Evolutionary conservation across 805 yeast genomes (phyloP).

Genomic region (Phaffomyces antillensis): DNA sequence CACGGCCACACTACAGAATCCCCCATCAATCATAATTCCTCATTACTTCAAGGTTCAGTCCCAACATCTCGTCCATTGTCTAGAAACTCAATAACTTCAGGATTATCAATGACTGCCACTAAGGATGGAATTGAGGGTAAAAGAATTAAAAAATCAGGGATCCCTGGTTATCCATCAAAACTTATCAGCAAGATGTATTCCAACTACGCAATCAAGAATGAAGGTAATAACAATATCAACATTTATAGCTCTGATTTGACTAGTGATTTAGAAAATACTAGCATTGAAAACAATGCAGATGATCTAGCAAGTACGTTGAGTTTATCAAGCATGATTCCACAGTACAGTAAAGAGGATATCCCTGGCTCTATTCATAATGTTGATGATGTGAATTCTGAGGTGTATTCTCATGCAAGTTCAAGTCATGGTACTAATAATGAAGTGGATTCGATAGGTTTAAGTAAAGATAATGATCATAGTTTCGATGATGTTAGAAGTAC

Average conservation of each 20-base stretch:
- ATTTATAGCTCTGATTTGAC: background rate
- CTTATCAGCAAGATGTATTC: constrained; percentile 30
- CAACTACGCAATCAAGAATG: constrained; percentile 9
- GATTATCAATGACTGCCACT: constrained; percentile 66
- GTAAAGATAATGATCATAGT: constrained; percentile 7
- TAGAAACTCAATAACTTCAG: constrained; percentile 55
- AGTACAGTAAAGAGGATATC: constrained; percentile 13
- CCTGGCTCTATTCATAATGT: background rate
- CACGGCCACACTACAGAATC: background rate
- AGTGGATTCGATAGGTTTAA: background rate
- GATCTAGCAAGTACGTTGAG: constrained; percentile 19
- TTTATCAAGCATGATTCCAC: constrained; percentile 23
- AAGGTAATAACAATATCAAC: background rate
- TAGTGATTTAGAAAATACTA: background rate
- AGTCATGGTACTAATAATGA: background rate
- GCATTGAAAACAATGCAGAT: constrained; percentile 7
- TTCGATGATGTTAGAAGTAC: constrained; percentile 12
- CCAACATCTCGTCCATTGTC: constrained; percentile 51
- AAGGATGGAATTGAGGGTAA: constrained; percentile 70
- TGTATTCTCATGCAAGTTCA: background rate
- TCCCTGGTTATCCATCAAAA: constrained; percentile 32
- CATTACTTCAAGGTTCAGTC: background rate
- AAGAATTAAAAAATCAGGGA: constrained; percentile 38
- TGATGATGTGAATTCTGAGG: background rate
- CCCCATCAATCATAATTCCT: background rate